These are phyloP conservation scores for Clausena lansium DNA, from an alignment of 345 rosid genomes.

Conservation along the genomic window DNA sequence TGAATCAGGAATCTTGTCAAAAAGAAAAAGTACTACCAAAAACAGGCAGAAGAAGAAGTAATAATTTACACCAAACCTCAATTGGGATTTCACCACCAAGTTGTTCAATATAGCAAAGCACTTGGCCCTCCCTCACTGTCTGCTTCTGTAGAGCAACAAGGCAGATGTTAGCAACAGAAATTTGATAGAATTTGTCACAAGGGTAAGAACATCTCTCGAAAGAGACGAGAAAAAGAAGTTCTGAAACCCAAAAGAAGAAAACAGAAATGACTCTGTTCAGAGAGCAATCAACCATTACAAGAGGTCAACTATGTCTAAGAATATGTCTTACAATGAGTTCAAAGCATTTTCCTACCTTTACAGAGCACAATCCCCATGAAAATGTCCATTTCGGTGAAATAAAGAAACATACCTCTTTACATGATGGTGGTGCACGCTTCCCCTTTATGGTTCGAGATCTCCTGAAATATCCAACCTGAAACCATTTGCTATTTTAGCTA, in stretches of 20 bases:
- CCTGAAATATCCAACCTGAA: slow-evolving; percentile 82
- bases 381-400: slow-evolving; percentile 1
- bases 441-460: slow-evolving; percentile 83
- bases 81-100: slow-evolving; percentile 79
- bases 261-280: not conserved
- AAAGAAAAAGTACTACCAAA: not conserved
- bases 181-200: slow-evolving; percentile 5
- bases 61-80: slow-evolving; percentile 43
- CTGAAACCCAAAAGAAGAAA: not conserved
- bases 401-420: slow-evolving; percentile 64
- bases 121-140: slow-evolving; percentile 84
- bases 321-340: not conserved
- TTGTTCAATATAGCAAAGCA: slow-evolving; percentile 80
- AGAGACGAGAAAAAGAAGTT: not conserved
- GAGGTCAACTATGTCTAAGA: not conserved
- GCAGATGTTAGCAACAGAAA: slow-evolving; percentile 18
- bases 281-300: not conserved
- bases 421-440: slow-evolving; percentile 74
- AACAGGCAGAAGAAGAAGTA: not conserved
- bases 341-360: not conserved
- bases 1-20: not conserved
- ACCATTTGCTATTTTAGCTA: slow-evolving; percentile 21
- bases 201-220: not conserved
- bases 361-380: not conserved
- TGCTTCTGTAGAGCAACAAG: slow-evolving; percentile 60